Percentiles rank a stretch among this genome's conserved stretches.
Evolutionary conservation across 2,329 filamentous ascomycete genomes (phyloP).

Genomic region (Alternaria burnsii): DNA sequence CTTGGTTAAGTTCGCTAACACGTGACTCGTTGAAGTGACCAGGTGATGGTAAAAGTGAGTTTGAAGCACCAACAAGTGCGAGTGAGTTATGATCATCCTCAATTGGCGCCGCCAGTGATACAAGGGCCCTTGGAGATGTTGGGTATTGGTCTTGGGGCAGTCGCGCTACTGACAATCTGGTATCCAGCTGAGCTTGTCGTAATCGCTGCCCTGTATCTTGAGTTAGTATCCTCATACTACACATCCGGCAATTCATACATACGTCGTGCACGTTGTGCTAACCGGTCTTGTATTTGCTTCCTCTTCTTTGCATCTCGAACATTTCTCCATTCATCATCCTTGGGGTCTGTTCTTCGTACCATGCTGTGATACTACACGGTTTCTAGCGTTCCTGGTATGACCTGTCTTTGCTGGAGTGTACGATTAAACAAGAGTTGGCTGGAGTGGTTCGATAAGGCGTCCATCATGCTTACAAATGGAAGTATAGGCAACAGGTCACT

Average conservation of each 20-base stretch:
- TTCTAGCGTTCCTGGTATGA: background rate
- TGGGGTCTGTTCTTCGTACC: conserved; percentile 32
- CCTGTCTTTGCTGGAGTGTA: background rate
- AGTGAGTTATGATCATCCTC: background rate
- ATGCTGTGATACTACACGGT: conserved; percentile 9
- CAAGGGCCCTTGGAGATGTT: background rate
- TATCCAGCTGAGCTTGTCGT: conserved; percentile 13
- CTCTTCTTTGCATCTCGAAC: conserved; percentile 49
- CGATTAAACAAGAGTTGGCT: background rate
- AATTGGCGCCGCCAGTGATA: background rate
- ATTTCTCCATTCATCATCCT: conserved; percentile 45
- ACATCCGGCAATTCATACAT: conserved; percentile 14
- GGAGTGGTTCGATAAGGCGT: background rate
- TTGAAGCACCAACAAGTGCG: background rate
- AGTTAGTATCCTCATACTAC: background rate
- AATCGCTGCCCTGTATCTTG: conserved; percentile 20
- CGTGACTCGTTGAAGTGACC: background rate
- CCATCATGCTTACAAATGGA: background rate
- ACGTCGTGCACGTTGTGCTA: conserved; percentile 52
- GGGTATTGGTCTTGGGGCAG: background rate
- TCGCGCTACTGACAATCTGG: background rate
- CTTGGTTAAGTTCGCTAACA: background rate
- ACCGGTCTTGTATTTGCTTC: conserved; percentile 53
- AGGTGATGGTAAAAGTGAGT: background rate
- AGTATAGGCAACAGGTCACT: background rate